Evolutionary conservation across 805 yeast genomes (phyloP).

Genomic region (Phaffomyces opuntiae): DNA sequence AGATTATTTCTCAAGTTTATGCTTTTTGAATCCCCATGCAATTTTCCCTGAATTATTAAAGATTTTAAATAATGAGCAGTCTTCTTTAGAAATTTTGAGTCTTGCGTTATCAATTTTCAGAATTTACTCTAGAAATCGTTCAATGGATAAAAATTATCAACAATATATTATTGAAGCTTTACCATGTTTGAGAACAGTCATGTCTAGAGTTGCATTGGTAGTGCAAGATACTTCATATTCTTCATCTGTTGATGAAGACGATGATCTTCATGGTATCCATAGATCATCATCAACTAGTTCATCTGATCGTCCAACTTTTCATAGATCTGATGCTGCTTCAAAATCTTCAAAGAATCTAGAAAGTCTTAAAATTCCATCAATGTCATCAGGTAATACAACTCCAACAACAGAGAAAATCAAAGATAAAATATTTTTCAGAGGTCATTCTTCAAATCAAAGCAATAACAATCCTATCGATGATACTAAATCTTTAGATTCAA

Average conservation of each 20-base stretch:
- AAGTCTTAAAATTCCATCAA: slow-evolving; percentile 12
- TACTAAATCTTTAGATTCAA: slow-evolving; percentile 11
- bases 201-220: slow-evolving; percentile 16
- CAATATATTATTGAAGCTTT: slow-evolving; percentile 23
- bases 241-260: slow-evolving; percentile 15
- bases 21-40: slow-evolving; percentile 16
- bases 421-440: slow-evolving; percentile 21
- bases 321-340: slow-evolving; percentile 6
- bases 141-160: slow-evolving; percentile 20
- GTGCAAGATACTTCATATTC: slow-evolving; percentile 16
- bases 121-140: slow-evolving; percentile 26
- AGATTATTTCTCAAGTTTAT: slow-evolving; percentile 23
- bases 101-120: slow-evolving; percentile 32
- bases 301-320: slow-evolving; percentile 5
- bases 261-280: slow-evolving; percentile 9
- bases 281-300: slow-evolving; percentile 17
- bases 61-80: slow-evolving; percentile 24
- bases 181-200: slow-evolving; percentile 24
- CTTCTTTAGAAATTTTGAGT: slow-evolving; percentile 26
- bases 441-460: slow-evolving; percentile 14
- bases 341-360: slow-evolving; percentile 4
- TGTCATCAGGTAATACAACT: slow-evolving; percentile 15
- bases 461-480: slow-evolving; percentile 11
- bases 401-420: slow-evolving; percentile 22
- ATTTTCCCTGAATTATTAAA: slow-evolving; percentile 16